Evolutionary conservation across 2,329 filamentous ascomycete genomes (phyloP), one percentile per base, ranked within the genome.

Genomic region (Fusarium abutilonis): DNA sequence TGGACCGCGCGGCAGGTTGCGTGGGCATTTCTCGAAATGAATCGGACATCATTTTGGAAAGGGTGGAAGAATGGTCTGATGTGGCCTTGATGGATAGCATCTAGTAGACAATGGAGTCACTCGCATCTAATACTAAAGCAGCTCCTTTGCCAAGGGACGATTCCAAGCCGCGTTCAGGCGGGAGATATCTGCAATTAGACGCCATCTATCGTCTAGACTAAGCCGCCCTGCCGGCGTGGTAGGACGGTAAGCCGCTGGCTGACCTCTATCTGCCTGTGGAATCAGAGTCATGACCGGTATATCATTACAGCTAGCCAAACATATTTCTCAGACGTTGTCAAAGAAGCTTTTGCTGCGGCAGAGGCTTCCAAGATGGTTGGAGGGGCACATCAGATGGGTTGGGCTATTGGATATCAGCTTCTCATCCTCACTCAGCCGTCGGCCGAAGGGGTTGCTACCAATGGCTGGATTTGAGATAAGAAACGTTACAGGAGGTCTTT

Each of bases 171-270:
- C 35, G 6, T 43, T n/a, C 26, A 39, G 50, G 39, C 26, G 14
- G 23, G 45, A 61, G 40, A 23, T 17, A 36, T 34, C 31, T 31
- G 32, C 21, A 29, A 58, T 46, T 19, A 23, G 44, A 40, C 48
- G 36, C 36, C 54, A 49, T 40, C 41, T 21, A 34, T 15, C 28
- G 10, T 34, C 13, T 53, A 42, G 38, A 31, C 42, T 46, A 52
- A 64, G 60, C 60, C 55, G 32, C 35, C 44, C 43, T 56, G 45
- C 19, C 35, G 41, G 15, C 21, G n/a, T 40, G 49, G 60, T 60
- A 64, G 49, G 45, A 64, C 60, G 49, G 45, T 38, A n/a, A 49
- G 47, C 23, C n/a, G 35, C 38, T 36, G 41, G 47, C 53, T 59
- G 59, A 49, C 39, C 35, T 10, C 38, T 36, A 26, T 19, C 31